A percentile compares a stretch with the other conserved stretches of the same genome.
Evolutionary conservation across 1,284 basidiomycete species (phyloP).

Genomic region (Apiotrichum brassicae): DNA sequence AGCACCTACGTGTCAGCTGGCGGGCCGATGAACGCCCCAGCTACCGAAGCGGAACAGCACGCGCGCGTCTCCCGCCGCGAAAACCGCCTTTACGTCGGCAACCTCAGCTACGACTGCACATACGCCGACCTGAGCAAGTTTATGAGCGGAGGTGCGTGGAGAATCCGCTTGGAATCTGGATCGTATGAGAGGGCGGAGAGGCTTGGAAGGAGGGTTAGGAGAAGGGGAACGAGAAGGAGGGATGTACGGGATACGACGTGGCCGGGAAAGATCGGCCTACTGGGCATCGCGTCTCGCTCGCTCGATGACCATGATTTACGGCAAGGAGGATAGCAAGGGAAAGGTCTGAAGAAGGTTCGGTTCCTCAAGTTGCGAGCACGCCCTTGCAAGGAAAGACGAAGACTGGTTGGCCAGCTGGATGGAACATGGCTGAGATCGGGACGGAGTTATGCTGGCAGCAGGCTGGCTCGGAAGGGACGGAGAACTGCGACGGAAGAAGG

Average conservation of each 20-base stretch:
- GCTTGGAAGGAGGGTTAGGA: not conserved
- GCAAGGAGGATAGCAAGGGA: no score
- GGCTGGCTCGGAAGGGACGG: no score
- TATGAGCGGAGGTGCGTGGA: constrained; percentile 98
- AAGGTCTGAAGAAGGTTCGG: no score
- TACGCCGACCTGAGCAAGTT: constrained; percentile 97
- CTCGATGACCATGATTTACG: no score
- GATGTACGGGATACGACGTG: not conserved
- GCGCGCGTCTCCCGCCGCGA: constrained; percentile 92
- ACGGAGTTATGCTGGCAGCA: no score
- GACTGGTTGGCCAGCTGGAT: no score
- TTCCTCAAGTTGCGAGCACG: no score
- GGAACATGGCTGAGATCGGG: no score
- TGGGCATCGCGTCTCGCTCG: no score
- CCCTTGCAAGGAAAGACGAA: no score
- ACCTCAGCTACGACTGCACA: constrained; percentile 94
- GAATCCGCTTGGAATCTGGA: constrained; percentile 33
- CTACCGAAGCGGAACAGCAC: constrained; percentile 80
- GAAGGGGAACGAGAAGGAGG: not conserved
- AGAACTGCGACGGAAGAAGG: no score
- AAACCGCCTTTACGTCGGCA: constrained; percentile 96
- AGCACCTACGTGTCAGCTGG: constrained; percentile 51
- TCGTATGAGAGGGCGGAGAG: not conserved
- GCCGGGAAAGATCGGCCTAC: no score
- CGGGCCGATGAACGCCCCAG: constrained; percentile 82